phyloP scores from a whole-genome alignment of 2,329 filamentous ascomycete genomes.

The Emergomyces africanus region DNA sequence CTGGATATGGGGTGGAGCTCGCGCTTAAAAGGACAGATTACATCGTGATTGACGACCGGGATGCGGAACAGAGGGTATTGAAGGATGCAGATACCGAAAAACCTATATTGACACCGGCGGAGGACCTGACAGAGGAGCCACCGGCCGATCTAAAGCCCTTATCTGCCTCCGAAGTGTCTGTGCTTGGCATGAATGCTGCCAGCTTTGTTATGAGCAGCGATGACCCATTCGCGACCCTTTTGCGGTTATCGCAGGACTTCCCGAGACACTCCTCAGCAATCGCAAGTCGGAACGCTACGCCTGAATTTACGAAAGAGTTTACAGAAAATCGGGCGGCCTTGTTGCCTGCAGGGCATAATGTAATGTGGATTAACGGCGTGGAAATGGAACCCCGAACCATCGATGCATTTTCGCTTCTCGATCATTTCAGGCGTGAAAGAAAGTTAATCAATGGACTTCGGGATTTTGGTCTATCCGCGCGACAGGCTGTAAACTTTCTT shows the following conservation, averaged over 20 bases:
- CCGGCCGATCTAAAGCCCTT: conserved; percentile 74
- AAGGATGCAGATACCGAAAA: conserved; percentile 23
- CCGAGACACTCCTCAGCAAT: conserved; percentile 78
- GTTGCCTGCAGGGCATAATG: conserved; percentile 63
- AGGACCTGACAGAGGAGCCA: conserved; percentile 50
- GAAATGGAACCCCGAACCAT: conserved; percentile 76
- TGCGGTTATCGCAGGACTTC: conserved; percentile 82
- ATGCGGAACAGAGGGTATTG: conserved; percentile 34
- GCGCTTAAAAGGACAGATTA: conserved; percentile 93
- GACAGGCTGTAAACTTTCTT: conserved; percentile 66
- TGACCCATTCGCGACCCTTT: conserved; percentile 64
- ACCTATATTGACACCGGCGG: conserved; percentile 7
- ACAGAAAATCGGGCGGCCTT: conserved; percentile 52
- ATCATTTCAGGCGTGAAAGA: conserved; percentile 69
- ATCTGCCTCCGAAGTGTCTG: conserved; percentile 66
- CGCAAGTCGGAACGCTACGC: conserved; percentile 57
- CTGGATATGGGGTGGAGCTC: conserved; percentile 86
- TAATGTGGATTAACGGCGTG: conserved; percentile 88
- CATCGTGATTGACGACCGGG: conserved; percentile 93
- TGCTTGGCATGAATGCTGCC: conserved; percentile 67
- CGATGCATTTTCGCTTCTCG: conserved; percentile 72
- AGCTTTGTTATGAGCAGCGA: conserved; percentile 77
- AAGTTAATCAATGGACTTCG: conserved; percentile 63
- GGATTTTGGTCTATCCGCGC: conserved; percentile 60
- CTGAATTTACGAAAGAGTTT: conserved; percentile 60